Evolutionary conservation across 495 filamentous ascomycete genomes (phyloP).

Genomic region (Neurospora africana): DNA sequence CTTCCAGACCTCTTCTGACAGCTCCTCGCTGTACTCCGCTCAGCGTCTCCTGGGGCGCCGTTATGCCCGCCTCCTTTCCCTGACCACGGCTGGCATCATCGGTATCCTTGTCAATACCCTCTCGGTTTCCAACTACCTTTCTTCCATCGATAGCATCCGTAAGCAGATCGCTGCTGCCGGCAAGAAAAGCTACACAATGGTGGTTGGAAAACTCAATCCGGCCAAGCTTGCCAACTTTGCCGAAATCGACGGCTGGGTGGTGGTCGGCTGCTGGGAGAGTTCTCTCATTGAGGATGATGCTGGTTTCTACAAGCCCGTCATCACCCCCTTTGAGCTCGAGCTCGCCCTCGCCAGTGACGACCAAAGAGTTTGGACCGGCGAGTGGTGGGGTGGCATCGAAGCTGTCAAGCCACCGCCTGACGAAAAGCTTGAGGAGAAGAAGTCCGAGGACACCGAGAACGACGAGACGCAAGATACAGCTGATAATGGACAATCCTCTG

Average conservation of each 20-base stretch:
- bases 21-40: slow-evolving; percentile 35
- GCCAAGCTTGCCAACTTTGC: slow-evolving; percentile 95
- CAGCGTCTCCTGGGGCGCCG: slow-evolving; percentile 60
- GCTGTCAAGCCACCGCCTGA: slow-evolving; percentile 22
- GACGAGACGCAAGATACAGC: slow-evolving; percentile 8
- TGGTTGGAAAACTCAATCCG: slow-evolving; percentile 91
- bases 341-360: slow-evolving; percentile 60
- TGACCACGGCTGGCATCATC: slow-evolving; percentile 71
- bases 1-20: slow-evolving; percentile 45
- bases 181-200: slow-evolving; percentile 91
- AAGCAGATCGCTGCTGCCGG: slow-evolving; percentile 59
- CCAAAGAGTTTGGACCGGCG: slow-evolving; percentile 62
- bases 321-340: slow-evolving; percentile 86
- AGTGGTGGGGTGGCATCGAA: slow-evolving; percentile 69
- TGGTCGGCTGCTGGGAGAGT: slow-evolving; percentile 97
- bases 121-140: slow-evolving; percentile 79
- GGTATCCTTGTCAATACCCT: slow-evolving; percentile 94
- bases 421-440: neutral
- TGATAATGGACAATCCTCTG: slow-evolving; percentile 6
- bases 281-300: slow-evolving; percentile 75
- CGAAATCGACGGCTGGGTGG: slow-evolving; percentile 92
- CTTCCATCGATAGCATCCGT: slow-evolving; percentile 63
- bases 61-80: slow-evolving; percentile 74
- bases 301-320: slow-evolving; percentile 66
- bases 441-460: slow-evolving; percentile 2